Conservation (phyloP, 2,329 filamentous ascomycete genomes). For the Colletotrichum sansevieriae region DNA sequence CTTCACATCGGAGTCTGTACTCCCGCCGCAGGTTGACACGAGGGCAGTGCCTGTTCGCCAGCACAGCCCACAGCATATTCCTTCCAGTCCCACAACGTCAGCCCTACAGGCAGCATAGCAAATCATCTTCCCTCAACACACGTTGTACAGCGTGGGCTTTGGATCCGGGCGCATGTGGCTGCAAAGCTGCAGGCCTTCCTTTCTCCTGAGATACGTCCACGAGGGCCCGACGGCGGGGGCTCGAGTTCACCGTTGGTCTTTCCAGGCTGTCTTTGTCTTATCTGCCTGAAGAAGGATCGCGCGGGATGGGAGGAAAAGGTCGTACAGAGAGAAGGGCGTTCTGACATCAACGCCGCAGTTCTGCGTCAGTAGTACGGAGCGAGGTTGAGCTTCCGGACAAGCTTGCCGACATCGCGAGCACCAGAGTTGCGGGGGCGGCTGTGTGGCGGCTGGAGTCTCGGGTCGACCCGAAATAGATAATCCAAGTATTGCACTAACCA, state of each 20-base stretch:
- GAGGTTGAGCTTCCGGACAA: neutral
- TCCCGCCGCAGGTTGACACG: neutral
- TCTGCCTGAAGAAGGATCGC: conserved; percentile 9
- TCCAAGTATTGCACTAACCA: neutral
- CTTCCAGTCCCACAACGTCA: conserved; percentile 12
- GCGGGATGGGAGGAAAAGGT: neutral
- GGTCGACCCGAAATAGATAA: neutral
- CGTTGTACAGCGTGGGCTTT: neutral
- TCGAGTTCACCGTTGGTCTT: neutral
- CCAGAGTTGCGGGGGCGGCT: conserved; percentile 3
- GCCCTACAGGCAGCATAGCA: conserved; percentile 7
- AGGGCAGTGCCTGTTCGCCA: neutral
- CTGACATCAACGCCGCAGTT: neutral
- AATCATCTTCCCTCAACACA: neutral
- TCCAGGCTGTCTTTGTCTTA: neutral
- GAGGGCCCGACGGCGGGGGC: no score
- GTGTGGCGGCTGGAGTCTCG: neutral
- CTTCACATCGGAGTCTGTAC: neutral
- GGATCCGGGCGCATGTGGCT: neutral
- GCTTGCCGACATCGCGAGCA: neutral
- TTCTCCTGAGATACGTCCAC: no score
- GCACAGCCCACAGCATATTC: conserved; percentile 3
- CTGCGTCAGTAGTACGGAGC: neutral
- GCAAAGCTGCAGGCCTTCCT: neutral
- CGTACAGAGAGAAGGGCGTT: neutral